Percentiles rank a stretch among this genome's conserved stretches.
These are phyloP conservation scores for Antrodiella citrinella DNA, from an alignment of 768 basidiomycete species.

Conservation along the genomic window DNA sequence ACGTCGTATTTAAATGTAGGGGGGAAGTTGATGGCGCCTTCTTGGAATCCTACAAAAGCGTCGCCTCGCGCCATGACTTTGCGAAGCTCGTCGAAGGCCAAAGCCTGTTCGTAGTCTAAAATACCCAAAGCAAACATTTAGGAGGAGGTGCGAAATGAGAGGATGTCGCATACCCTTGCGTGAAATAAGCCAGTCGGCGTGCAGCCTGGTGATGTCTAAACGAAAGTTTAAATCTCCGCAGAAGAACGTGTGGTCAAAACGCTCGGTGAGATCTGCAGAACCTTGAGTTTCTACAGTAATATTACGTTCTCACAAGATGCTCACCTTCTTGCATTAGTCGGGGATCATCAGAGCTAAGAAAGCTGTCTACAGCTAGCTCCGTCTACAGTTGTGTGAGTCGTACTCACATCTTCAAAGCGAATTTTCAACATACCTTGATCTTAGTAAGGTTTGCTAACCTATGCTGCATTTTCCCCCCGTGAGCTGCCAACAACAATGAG, in stretches of 20 bases:
- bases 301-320: too few species aligned
- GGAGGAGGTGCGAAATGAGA: too few species aligned
- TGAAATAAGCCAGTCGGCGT: constrained; percentile 91
- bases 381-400: constrained; percentile 30
- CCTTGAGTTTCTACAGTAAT: too few species aligned
- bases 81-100: constrained; percentile 85
- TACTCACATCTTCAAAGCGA: background rate
- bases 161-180: constrained; percentile 68
- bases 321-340: constrained; percentile 65
- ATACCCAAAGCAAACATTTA: too few species aligned
- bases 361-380: constrained; percentile 75
- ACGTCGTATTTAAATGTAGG: constrained; percentile 96
- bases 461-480: constrained; percentile 66
- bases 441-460: constrained; percentile 83
- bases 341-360: constrained; percentile 55
- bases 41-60: constrained; percentile 71
- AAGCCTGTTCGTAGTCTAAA: constrained; percentile 74
- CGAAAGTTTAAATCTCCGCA: constrained; percentile 92
- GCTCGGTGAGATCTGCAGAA: constrained; percentile 72
- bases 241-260: constrained; percentile 83
- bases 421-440: constrained; percentile 55
- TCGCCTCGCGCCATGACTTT: constrained; percentile 62
- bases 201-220: constrained; percentile 78
- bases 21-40: constrained; percentile 76
- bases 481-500: constrained; percentile 38